These are phyloP conservation scores for Rhynchosporium graminicola DNA, from an alignment of 2,329 filamentous ascomycete species.

Conservation along the genomic window DNA sequence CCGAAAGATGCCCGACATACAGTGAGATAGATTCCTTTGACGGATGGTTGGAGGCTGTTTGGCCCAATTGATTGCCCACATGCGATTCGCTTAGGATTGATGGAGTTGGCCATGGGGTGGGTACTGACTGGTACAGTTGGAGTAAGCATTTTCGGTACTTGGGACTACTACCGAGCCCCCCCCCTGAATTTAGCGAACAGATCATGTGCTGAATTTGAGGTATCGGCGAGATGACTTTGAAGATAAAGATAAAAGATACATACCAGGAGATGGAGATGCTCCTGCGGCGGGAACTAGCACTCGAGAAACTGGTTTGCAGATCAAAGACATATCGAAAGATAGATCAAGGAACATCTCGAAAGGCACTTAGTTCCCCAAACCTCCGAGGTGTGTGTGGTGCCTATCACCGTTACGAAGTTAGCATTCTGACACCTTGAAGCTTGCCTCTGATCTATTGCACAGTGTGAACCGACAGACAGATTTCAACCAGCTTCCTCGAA, in stretches of 20 bases:
- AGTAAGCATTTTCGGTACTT: conserved; percentile 4
- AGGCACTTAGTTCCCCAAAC: background rate
- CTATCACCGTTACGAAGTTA: too few relatives aligned
- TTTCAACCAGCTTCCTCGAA: background rate
- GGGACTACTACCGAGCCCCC: conserved; percentile 11
- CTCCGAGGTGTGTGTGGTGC: background rate
- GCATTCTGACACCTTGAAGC: too few relatives aligned
- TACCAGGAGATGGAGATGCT: too few relatives aligned
- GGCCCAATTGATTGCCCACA: conserved; percentile 14
- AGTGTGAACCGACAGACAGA: background rate
- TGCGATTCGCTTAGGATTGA: background rate
- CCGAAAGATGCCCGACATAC: conserved; percentile 15
- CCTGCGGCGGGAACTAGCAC: too few relatives aligned
- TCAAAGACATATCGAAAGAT: too few relatives aligned
- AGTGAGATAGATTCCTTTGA: background rate
- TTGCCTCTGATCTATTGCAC: background rate
- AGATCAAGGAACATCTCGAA: too few relatives aligned
- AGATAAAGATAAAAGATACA: background rate
- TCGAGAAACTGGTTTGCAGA: too few relatives aligned
- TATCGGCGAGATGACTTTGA: conserved; percentile 1
- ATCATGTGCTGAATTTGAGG: background rate
- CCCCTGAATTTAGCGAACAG: conserved; percentile 10
- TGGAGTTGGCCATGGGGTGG: background rate
- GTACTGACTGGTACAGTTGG: too few relatives aligned
- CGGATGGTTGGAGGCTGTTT: conserved; percentile 8